phyloP scores from a whole-genome alignment of 2,329 filamentous ascomycete genomes.

The Metarhizium anisopliae region DNA sequence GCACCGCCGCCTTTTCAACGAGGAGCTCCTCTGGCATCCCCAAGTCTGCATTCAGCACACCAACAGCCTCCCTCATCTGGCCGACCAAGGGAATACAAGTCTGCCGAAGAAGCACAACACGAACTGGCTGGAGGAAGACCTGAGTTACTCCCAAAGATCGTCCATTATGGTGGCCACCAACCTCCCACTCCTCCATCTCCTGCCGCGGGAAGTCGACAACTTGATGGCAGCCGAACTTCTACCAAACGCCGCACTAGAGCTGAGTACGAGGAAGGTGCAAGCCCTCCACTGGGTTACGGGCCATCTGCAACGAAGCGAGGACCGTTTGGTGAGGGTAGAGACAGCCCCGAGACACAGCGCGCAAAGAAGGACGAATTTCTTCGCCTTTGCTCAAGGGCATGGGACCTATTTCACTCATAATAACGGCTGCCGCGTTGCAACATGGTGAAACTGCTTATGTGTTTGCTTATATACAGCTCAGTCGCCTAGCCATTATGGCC shows the following conservation, averaged over 20 bases:
- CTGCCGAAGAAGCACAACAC: slow-evolving; percentile 89
- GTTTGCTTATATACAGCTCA: neutral
- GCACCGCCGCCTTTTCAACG: slow-evolving; percentile 43
- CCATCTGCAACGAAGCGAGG: slow-evolving; percentile 53
- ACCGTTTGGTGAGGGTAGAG: slow-evolving; percentile 72
- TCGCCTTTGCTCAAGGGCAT: slow-evolving; percentile 75
- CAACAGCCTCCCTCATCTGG: slow-evolving; percentile 45
- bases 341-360: slow-evolving; percentile 72
- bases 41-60: slow-evolving; percentile 54
- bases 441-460: neutral
- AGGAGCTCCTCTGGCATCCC: slow-evolving; percentile 66
- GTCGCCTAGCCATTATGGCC: neutral
- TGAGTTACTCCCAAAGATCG: slow-evolving; percentile 83
- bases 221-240: slow-evolving; percentile 47
- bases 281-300: slow-evolving; percentile 72
- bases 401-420: slow-evolving; percentile 95
- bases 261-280: slow-evolving; percentile 90
- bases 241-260: slow-evolving; percentile 70
- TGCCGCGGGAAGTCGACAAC: slow-evolving; percentile 40
- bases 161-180: slow-evolving; percentile 92
- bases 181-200: slow-evolving; percentile 86
- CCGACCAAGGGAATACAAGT: slow-evolving; percentile 80
- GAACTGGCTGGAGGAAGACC: slow-evolving; percentile 85
- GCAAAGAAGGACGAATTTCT: slow-evolving; percentile 93
- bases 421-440: neutral